phyloP scores from a whole-genome alignment of 495 filamentous ascomycete species.

The Aspergillus cavernicola region DNA sequence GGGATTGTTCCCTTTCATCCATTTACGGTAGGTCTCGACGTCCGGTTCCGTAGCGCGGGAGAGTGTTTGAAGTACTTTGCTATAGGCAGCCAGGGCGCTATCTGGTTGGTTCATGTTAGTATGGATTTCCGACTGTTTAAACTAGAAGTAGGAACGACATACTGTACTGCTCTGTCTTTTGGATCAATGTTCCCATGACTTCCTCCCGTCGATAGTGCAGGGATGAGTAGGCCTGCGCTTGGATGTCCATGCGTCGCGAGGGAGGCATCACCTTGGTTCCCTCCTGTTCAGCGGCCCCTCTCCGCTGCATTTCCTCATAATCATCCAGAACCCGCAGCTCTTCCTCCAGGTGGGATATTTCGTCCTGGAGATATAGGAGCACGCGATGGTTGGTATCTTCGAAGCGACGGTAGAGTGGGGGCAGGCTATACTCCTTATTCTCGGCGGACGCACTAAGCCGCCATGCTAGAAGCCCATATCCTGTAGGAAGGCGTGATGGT shows the following conservation, averaged over 20 bases:
- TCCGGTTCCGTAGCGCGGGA: slow-evolving; percentile 53
- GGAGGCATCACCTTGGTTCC: slow-evolving; percentile 49
- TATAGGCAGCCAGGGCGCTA: slow-evolving; percentile 65
- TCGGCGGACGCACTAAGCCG: slow-evolving; percentile 47
- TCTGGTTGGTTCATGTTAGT: slow-evolving; percentile 41
- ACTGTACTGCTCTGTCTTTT: slow-evolving; percentile 85
- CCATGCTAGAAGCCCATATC: slow-evolving; percentile 65
- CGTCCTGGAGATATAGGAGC: slow-evolving; percentile 82
- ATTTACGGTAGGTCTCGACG: slow-evolving; percentile 60
- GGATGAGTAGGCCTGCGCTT: slow-evolving; percentile 60
- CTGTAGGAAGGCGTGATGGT: slow-evolving; percentile 36
- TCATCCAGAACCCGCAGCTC: slow-evolving; percentile 69
- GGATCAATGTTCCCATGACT: slow-evolving; percentile 63
- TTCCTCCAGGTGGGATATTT: slow-evolving; percentile 75
- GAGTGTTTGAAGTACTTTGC: slow-evolving; percentile 54
- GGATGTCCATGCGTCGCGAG: slow-evolving; percentile 59
- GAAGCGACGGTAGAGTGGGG: slow-evolving; percentile 82
- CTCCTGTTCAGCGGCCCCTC: slow-evolving; percentile 49
- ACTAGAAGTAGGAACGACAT: slow-evolving; percentile 29
- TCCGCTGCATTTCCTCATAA: slow-evolving; percentile 62
- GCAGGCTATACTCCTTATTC: slow-evolving; percentile 38
- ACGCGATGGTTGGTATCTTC: slow-evolving; percentile 80
- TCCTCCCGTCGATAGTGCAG: slow-evolving; percentile 69
- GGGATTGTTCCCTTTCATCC: slow-evolving; percentile 58
- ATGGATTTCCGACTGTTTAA: neutral